phyloP scores from a whole-genome alignment of 179 eudicot genomes.

The Amaranthus tricolor region DNA sequence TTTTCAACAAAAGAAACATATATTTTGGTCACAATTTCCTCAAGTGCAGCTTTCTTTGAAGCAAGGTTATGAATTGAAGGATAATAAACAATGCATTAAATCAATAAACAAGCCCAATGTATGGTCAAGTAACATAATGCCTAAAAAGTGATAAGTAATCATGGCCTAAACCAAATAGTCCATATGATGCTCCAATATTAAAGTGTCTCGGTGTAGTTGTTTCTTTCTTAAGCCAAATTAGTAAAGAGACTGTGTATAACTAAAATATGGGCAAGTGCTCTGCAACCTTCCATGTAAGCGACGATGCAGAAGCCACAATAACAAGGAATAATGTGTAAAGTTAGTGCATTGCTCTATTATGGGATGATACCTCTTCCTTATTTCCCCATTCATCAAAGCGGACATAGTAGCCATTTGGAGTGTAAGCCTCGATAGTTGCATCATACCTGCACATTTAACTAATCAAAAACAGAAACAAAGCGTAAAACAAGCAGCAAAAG shows the following conservation, averaged over 20 bases:
- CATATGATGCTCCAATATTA: too few relatives aligned
- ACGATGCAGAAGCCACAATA: background rate
- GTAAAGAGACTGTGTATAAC: background rate
- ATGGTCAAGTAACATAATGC: too few relatives aligned
- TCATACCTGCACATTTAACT: constrained; percentile 82
- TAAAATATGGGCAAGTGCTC: background rate
- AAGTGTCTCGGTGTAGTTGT: background rate
- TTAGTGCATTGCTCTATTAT: too few relatives aligned
- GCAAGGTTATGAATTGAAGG: too few relatives aligned
- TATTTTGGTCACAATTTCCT: too few relatives aligned
- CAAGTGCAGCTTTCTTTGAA: too few relatives aligned
- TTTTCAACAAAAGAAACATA: too few relatives aligned
- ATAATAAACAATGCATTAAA: too few relatives aligned
- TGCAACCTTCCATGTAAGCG: background rate
- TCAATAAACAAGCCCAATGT: too few relatives aligned
- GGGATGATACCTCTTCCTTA: constrained; percentile 69
- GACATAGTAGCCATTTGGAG: constrained; percentile 74
- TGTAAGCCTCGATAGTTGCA: constrained; percentile 68
- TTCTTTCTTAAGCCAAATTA: background rate
- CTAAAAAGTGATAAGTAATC: too few relatives aligned
- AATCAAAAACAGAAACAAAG: constrained; percentile 44
- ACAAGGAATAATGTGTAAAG: background rate
- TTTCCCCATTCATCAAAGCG: constrained; percentile 87
- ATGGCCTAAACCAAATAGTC: too few relatives aligned
- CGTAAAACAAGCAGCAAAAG: constrained; percentile 30